Evolutionary conservation across 2,329 filamentous ascomycete species (phyloP), one percentile per base, ranked within the genome.

Genomic region (Emericellopsis atlantica): DNA sequence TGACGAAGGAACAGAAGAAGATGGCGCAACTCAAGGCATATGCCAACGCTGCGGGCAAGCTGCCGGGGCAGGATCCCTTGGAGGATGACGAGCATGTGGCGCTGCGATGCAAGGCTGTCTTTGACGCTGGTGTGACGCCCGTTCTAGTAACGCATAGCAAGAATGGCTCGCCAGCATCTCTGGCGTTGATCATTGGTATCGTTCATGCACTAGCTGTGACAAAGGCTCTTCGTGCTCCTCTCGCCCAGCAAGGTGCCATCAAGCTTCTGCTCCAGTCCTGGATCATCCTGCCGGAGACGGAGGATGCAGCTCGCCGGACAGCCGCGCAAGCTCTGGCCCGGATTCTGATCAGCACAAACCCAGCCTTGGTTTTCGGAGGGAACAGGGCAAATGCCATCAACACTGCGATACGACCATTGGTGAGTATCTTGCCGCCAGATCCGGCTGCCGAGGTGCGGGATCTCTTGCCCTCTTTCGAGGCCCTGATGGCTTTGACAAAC

Each of bases 11-110:
- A 59, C 83, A 95, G 52, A 92, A 90, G 64, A 87, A 85, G 54
- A 86, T 98, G 65, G 76, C 76, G 6, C 85, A 98, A 57, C 73
- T 98, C 36, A 95, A 94, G 65, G 86, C 88, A 2, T 98, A 96
- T 52, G 92, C 92, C 12, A 86, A 94, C 54, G 84, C 87, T 1
- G 79, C 80, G 5, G 88, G 86, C 52, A 74, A 76, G 45, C 55
- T 73, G n/a, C 57, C 68, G 0, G 64, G 70, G 3, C 66, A 73
- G 0, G 77, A 89, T 53, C 75, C 77, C 7, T 67, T 93, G 0
- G 81, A 92, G 43, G 76, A 88, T 45, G 81, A 94, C 43, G 69
- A 80, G 2, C 78, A 84, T 48, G 88, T 94, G 29, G 69, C 75
- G 14, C 71, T 73, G 45, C 79, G 92, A 21, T 95, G 90, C 59